Conservation (phyloP, 805 yeast genomes). For the Metschnikowia baotianmanensis region DNA sequence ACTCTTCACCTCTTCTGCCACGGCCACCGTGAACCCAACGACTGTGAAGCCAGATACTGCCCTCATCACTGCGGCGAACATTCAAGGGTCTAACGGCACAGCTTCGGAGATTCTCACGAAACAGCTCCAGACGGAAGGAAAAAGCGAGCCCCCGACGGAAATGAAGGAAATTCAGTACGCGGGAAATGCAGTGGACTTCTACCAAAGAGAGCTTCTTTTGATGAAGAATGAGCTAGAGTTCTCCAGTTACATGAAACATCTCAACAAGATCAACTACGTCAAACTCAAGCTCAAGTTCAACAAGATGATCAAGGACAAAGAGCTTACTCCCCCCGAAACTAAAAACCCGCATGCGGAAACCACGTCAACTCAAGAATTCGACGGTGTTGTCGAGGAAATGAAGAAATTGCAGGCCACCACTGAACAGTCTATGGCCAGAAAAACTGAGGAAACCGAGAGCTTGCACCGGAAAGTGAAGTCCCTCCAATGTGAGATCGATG, state of each 20-base stretch:
- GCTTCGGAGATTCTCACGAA: slow-evolving; percentile 15
- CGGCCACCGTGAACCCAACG: slow-evolving; percentile 1
- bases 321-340: neutral
- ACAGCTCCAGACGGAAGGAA: slow-evolving; percentile 11
- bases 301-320: slow-evolving; percentile 6
- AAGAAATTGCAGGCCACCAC: slow-evolving; percentile 13
- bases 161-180: neutral
- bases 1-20: slow-evolving; percentile 23
- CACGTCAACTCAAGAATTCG: neutral
- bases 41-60: slow-evolving; percentile 3
- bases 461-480: slow-evolving; percentile 13
- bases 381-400: slow-evolving; percentile 5
- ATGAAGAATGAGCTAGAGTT: slow-evolving; percentile 62
- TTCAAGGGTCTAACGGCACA: slow-evolving; percentile 9
- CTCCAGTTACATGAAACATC: slow-evolving; percentile 49
- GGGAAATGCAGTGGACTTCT: slow-evolving; percentile 40
- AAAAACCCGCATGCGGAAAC: neutral
- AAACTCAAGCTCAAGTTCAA: slow-evolving; percentile 16
- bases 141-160: slow-evolving; percentile 2
- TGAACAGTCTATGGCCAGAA: slow-evolving; percentile 5
- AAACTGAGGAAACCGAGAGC: slow-evolving; percentile 11
- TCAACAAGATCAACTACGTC: slow-evolving; percentile 23
- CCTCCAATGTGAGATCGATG: neutral
- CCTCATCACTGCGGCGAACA: slow-evolving; percentile 8
- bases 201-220: slow-evolving; percentile 56